Base-by-base conservation (phyloP, 2,329 filamentous ascomycete species). In the Curvularia verruculosa region DNA sequence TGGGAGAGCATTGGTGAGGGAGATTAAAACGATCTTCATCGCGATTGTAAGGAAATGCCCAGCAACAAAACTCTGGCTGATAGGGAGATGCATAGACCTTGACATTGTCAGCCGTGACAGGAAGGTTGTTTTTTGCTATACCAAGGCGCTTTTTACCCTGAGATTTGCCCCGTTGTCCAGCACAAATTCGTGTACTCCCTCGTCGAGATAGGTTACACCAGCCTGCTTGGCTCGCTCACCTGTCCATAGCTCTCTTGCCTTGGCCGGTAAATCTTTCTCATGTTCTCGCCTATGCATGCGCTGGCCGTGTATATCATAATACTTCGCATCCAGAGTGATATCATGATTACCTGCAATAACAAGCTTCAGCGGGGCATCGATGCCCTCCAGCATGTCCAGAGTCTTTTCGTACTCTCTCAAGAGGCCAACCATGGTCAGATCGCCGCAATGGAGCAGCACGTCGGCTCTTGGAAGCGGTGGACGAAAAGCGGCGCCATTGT, bases 331-430 rank as follows among this genome's bases (percentile, higher is more conserved):
- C 1, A 88, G 77, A 3, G 81, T 82, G 41, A 86, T 61, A 21
- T 63, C 60, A 71, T 88, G 86, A 65, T 88, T 88, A 0, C 86
- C 86, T 0, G 85, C 82, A 57, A 88, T 87, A 19, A 88, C 81
- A 23, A 88, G 76, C 65, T 87, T 88, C 5, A 88, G 70, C 8
- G 81, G 79, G 1, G 84, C 84, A 13, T 83, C 74, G 34, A 84
- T 79, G 1, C 65, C 63, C 12, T 74, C 70, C 6, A 87, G 75
- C 72, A 84, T 78, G 5, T 77, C 65, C 13, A 86, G 64, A 2
- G 81, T 79, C 10, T 65, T 58, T 28, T 78, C 65, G 64, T 85
- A 84, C 65, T 87, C 82, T 13, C 69, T 40, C 10, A 78, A 54
- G 10, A 74, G 73, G 5, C 84, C 84, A 34, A 79, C 73, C 69